Percentiles rank a stretch among this genome's conserved stretches.
Evolutionary conservation across 2,329 filamentous ascomycete species (phyloP).

Genomic region (Xylariales sp.): DNA sequence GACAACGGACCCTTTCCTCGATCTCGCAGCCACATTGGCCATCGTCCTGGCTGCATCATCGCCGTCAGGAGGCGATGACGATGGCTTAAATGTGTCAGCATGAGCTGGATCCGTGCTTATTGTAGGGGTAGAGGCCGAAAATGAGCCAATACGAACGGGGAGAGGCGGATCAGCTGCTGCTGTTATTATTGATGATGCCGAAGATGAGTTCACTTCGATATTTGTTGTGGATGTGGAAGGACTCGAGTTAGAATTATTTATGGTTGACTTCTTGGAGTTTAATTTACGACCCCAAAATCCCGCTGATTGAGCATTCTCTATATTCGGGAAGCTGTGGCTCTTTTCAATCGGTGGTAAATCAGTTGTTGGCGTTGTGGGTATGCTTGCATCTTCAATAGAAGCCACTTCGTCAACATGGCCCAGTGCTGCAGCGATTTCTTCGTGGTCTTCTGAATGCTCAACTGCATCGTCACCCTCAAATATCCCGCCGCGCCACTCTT

Average conservation of each 20-base stretch:
- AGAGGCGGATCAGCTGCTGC: slow-evolving; percentile 45
- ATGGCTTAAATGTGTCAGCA: slow-evolving; percentile 58
- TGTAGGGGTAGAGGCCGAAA: slow-evolving; percentile 60
- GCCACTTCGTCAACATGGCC: slow-evolving; percentile 46
- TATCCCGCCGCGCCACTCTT: slow-evolving; percentile 80
- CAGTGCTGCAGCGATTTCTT: slow-evolving; percentile 34
- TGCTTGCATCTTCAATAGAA: slow-evolving; percentile 35
- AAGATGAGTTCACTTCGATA: slow-evolving; percentile 38
- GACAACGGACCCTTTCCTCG: slow-evolving; percentile 34
- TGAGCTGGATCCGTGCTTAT: slow-evolving; percentile 64
- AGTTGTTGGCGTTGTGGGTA: slow-evolving; percentile 21
- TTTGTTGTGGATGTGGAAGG: slow-evolving; percentile 44
- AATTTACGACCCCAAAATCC: slow-evolving; percentile 49
- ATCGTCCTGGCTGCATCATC: slow-evolving; percentile 60
- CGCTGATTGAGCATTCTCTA: slow-evolving; percentile 33
- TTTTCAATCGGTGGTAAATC: slow-evolving; percentile 49
- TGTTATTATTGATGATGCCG: too few relatives aligned
- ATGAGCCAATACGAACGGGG: slow-evolving; percentile 57
- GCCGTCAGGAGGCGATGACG: slow-evolving; percentile 51
- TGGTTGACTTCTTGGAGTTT: slow-evolving; percentile 28
- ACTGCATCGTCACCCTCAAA: slow-evolving; percentile 57
- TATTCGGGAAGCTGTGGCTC: slow-evolving; percentile 44
- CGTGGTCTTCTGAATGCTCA: slow-evolving; percentile 28
- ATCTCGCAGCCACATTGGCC: slow-evolving; percentile 40
- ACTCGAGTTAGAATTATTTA: slow-evolving; percentile 19